These are phyloP conservation scores for Aspergillus arachidicola DNA, from an alignment of 2,329 filamentous ascomycete species.

Conservation along the genomic window DNA sequence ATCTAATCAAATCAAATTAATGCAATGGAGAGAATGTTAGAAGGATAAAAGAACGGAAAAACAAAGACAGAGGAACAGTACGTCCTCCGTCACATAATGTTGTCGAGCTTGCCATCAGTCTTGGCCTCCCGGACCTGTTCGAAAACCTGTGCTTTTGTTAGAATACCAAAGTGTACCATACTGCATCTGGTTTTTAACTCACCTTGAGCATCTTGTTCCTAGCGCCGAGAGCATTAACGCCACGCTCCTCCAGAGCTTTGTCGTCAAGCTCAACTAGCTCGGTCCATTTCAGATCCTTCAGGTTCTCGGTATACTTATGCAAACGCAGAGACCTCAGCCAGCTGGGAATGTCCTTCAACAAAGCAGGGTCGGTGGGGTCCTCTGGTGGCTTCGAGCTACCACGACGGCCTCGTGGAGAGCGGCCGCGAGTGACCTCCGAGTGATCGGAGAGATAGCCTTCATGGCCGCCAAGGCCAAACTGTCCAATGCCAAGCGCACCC, in stretches of 20 bases:
- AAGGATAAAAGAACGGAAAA: conserved; percentile 18
- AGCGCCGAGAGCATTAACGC: conserved; percentile 92
- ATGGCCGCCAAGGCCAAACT: conserved; percentile 69
- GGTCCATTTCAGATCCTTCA: conserved; percentile 97
- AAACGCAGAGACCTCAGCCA: conserved; percentile 93
- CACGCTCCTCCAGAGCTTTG: conserved; percentile 85
- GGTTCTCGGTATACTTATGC: conserved; percentile 98
- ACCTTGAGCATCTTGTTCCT: conserved; percentile 98
- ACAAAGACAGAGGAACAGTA: conserved; percentile 2
- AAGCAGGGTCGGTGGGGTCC: conserved; percentile 86
- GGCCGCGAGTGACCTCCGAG: conserved; percentile 84
- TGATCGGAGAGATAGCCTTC: conserved; percentile 94
- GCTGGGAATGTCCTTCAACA: conserved; percentile 92
- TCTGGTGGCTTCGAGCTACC: conserved; percentile 97
- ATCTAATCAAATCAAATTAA: conserved; percentile 31
- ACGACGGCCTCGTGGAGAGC: conserved; percentile 86
- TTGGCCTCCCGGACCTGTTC: conserved; percentile 89
- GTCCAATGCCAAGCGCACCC: conserved; percentile 69
- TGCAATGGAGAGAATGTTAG: conserved; percentile 32
- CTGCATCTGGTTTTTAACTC: conserved; percentile 26
- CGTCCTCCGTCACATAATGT: conserved; percentile 27
- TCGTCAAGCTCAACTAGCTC: conserved; percentile 92
- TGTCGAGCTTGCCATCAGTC: conserved; percentile 68
- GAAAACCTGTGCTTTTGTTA: conserved; percentile 64
- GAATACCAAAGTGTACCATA: neutral